phyloP scores from a whole-genome alignment of 2,329 filamentous ascomycete genomes.

The Lasiodiplodia sp. region DNA sequence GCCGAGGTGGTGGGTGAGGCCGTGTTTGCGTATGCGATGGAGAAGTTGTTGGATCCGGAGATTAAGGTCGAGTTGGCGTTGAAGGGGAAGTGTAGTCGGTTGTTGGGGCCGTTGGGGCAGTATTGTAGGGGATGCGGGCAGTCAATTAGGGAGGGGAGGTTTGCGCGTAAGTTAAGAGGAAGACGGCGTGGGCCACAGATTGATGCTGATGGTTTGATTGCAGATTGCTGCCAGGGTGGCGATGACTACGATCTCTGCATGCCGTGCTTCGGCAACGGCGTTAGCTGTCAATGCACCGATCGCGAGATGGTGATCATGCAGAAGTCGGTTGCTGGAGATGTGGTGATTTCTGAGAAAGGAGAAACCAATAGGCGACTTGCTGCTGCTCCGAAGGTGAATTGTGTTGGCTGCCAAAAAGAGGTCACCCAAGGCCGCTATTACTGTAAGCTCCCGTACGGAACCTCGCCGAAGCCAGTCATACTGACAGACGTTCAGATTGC shows the following conservation, averaged over 20 bases:
- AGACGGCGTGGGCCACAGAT: accelerated
- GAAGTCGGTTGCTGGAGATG: conserved; percentile 19
- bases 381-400: background rate
- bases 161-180: conserved; percentile 4
- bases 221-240: conserved; percentile 17
- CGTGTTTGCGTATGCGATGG: conserved; percentile 19
- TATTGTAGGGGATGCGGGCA: conserved; percentile 18
- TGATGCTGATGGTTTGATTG: background rate
- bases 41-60: conserved; percentile 27
- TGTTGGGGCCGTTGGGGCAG: conserved; percentile 22
- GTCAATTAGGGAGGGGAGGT: conserved; percentile 19
- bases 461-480: background rate
- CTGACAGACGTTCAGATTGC: background rate
- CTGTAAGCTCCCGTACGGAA: background rate
- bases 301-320: conserved; percentile 8
- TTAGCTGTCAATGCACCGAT: conserved; percentile 2
- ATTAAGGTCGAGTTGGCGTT: conserved; percentile 10
- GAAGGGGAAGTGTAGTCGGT: conserved; percentile 19
- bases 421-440: conserved; percentile 10
- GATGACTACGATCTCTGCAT: conserved; percentile 18
- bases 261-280: conserved; percentile 2
- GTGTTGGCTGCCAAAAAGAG: background rate
- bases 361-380: conserved; percentile 7
- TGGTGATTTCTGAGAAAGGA: conserved; percentile 11
- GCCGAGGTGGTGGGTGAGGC: conserved; percentile 9